Evolutionary conservation across 257 asterid genomes (phyloP), one percentile per base, ranked within the genome.

Genomic region (Solanum lignicaule): DNA sequence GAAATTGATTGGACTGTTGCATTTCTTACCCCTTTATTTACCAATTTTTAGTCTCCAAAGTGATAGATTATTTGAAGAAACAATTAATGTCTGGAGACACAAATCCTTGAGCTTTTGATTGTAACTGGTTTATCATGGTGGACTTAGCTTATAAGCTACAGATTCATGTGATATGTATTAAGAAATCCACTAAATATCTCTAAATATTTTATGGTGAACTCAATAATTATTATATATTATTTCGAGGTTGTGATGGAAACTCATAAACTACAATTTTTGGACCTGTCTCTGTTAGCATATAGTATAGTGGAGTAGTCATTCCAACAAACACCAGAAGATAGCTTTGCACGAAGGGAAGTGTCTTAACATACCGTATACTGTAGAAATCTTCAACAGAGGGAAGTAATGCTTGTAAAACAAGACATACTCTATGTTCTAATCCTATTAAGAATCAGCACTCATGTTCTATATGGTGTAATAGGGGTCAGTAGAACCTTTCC

Each of bases 401-500:
- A 69, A 18, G 43, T 73, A 33, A 9, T 73, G 43, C 81, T 73
- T 73, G 9, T 73, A 73, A 71, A 72, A 39, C 5, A 35, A 73
- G n/a, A 73, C 27, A 18, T 73, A 33, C 39, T 71, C 13, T 71
- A 31, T 32, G 41, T 31, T 71, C 78, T 71, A 71, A 71, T 71
- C 6, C 41, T 71, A 71, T 16, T 71, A 72, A 72, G 79, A 32
- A 72, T 72, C 43, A 32, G 25, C 43, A 32, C 27, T 74, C 82
- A 35, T 73, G 43, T 73, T 33, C 81, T 73, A 4, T 73, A 86
- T 84, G 91, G 92, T 87, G 90, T 84, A 60, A 83, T 87, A 93
- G 95, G 98, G 98, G 92, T 87, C 94, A 87, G 91, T 90, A 86
- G 32, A 82, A 89, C 91, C 86, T 86, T 73, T 92, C 96, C 93